Base-by-base conservation (phyloP, 352 stramenopile genomes). In the Phytophthora cactorum region DNA sequence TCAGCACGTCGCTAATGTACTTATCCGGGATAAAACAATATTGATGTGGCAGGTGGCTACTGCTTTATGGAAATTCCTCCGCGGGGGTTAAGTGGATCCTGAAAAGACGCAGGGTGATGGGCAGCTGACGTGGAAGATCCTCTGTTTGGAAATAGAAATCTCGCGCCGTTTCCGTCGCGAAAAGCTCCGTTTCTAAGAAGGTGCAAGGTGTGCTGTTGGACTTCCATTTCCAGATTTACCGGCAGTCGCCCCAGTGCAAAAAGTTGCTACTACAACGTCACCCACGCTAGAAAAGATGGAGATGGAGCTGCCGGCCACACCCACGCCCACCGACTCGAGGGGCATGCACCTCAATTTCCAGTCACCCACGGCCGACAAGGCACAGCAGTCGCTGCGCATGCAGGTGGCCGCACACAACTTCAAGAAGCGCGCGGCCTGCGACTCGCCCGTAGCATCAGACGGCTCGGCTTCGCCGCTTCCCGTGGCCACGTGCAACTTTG, bases 401-500 rank as follows among this genome's bases (percentile, higher is more conserved):
- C 67, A 75, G 50, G 59, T 69, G 44, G 68, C 63, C 5, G 52
- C 73, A n/a, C 64, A 77, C 61, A 72, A 66, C 64, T 68, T 78
- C 28, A 82, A 82, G 64, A 82, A 82, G 39, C 75, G 75, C 41
- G 52, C 63, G 39, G 63, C 63, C 22, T 76, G 68, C 43, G 59
- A 76, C 36, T 79, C 72, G 29, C 56, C 67, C 9, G 46, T 70
- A 27, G 34, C 59, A 38, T 69, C 55, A 0, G 53, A 66, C 43
- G 60, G 44, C 43, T 52, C 66, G 10, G 52, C 44, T 11, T 61
- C 68, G 36, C 57, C 59, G 43, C 39, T 75, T 29, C 74, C 74
- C 8, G 75, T 79, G 12, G 59, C 72, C 27, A 71, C 68, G 53
- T 88, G 84, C 74, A 92, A 86, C 71, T 92, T 92, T 41, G 76